These are phyloP conservation scores for Ruellia speciosa DNA, from an alignment of 305 asterid genomes.

Conservation along the genomic window DNA sequence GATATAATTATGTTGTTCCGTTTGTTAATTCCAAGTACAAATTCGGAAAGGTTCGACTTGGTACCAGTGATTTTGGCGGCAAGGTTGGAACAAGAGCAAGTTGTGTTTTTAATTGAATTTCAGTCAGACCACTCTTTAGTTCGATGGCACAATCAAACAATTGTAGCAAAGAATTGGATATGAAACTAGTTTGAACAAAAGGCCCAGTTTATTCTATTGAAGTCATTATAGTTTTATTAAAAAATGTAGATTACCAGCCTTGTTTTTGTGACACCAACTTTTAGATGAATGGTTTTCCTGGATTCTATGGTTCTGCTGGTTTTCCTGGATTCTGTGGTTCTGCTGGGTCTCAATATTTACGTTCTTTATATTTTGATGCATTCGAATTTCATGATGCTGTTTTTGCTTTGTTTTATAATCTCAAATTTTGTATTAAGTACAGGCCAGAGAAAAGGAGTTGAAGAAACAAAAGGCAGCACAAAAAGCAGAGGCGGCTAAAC, in stretches of 20 bases:
- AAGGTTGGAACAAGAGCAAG: not conserved
- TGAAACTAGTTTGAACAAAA: not conserved
- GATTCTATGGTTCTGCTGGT: not conserved
- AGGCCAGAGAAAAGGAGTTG: conserved; percentile 85
- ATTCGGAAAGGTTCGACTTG: conserved; percentile 2
- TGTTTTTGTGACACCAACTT: not conserved
- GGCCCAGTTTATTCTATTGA: not conserved
- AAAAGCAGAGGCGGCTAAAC: conserved; percentile 65
- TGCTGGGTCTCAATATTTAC: not conserved
- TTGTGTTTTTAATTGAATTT: not conserved
- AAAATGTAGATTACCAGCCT: not conserved
- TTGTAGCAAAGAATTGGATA: no score
- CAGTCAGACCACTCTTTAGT: not conserved
- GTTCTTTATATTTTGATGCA: not conserved
- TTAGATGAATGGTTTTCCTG: not conserved
- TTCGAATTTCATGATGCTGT: not conserved
- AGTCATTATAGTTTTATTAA: no score
- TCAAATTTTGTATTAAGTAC: not conserved
- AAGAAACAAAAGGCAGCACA: conserved; percentile 80
- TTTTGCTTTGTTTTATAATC: not conserved
- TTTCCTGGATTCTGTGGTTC: not conserved
- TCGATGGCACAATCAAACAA: no score
- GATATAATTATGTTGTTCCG: not conserved
- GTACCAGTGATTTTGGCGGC: not conserved
- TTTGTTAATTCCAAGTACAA: not conserved